Evolutionary conservation across 139 green algal genomes (phyloP).

Genomic region (Coelastrella sp.): DNA sequence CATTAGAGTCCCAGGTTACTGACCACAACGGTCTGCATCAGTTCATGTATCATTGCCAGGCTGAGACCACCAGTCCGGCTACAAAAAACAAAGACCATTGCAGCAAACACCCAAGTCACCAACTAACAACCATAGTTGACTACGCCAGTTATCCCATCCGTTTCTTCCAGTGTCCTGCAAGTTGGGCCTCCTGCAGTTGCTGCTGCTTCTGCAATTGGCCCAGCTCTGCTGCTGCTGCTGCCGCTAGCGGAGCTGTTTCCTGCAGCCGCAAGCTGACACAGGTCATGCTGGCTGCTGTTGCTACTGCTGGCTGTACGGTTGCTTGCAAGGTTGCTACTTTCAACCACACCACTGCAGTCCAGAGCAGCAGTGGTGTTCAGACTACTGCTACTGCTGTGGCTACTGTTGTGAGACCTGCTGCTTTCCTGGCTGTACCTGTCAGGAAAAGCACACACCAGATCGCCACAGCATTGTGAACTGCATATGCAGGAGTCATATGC

Average conservation of each 20-base stretch:
- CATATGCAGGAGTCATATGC: conserved; percentile 20
- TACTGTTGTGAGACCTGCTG: background rate
- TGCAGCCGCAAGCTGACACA: no score
- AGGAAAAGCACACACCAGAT: background rate
- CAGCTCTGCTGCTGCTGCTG: no score
- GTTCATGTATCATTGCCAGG: no score
- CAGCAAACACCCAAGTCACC: no score
- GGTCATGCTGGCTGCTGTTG: background rate
- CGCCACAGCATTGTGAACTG: background rate
- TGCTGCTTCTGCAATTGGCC: background rate
- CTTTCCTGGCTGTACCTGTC: background rate
- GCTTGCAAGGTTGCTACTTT: background rate
- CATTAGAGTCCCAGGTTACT: no score
- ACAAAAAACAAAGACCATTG: no score
- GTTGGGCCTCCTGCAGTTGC: conserved; percentile 4
- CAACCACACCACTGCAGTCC: background rate
- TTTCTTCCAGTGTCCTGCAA: background rate
- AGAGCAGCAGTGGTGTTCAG: background rate
- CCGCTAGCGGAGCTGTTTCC: no score
- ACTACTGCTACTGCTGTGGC: background rate
- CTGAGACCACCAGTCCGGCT: no score
- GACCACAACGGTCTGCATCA: no score
- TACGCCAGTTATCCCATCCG: background rate
- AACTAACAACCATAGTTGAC: conserved; percentile 15
- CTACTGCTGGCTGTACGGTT: background rate